Base-by-base conservation (phyloP, 2,329 filamentous ascomycete genomes). In the Talaromyces sp. region DNA sequence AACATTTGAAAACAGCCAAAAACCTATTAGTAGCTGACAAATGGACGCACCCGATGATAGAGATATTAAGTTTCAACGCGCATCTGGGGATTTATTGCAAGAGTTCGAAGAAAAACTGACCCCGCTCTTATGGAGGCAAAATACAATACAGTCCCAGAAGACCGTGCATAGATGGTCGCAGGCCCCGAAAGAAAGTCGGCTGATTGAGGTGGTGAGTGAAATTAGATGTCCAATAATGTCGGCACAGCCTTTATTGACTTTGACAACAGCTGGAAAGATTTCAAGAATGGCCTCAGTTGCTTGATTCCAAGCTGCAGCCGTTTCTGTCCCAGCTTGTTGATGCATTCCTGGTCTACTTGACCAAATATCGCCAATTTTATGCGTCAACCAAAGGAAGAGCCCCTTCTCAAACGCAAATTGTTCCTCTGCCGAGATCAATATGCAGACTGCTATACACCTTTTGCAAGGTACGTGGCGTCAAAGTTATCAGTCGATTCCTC, bases 391-490 rank as follows among this genome's bases (percentile, higher is more conserved):
- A 72, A 56, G 72, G 43, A 70, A 76, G 59, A 3, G 79, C 50
- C 71, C 76, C 75, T 67, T 70, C 74, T 72, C 69, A 64, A 74
- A 77, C 64, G 73, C 81, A 63, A 27, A 67, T 71, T 22, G 77
- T 72, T 56, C 84, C 88, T 0, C 78, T 92, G 0, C 85, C 89
- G 27, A 83, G 85, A 67, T 93, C 92, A 4, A 88, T 96, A 63
- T 92, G 90, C 75, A 87, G 85, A 67, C 82, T 98, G 2, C 77
- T 99, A 41, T 98, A 98, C 75, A 90, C 89, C 0, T 90, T 99
- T 67, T 97, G 93, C 83, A 99, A 99, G 78, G 90, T 98, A 60
- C 87, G 95, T 62, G 94, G 95, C 27, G 89, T 95, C 74, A 98
- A 98, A 77, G 90, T 99, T 60, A 89, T 99, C 70, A 88, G 93